Evolutionary conservation across 306 rosid genomes (phyloP).

Genomic region (Inga leiocalycina): DNA sequence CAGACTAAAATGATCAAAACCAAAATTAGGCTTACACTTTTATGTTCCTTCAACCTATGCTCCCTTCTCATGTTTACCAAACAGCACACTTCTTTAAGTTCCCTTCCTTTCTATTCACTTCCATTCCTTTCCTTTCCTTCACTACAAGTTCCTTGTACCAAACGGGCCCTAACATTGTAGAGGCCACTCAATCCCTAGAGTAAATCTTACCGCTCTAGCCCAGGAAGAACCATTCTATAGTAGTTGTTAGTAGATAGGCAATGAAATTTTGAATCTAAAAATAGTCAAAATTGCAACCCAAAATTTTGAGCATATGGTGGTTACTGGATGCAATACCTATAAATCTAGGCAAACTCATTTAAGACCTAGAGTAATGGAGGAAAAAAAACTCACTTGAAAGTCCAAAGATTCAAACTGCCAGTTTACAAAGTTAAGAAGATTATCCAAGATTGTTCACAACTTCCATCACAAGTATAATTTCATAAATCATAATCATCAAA

Average conservation of each 20-base stretch:
- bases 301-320: no score
- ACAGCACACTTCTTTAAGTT: no score
- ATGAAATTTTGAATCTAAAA: background rate
- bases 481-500: slow-evolving; percentile 4
- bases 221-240: background rate
- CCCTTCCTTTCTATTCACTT: no score
- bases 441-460: background rate
- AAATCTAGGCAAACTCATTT: no score
- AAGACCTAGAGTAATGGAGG: no score
- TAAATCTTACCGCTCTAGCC: background rate
- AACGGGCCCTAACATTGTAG: background rate
- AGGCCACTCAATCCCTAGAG: background rate
- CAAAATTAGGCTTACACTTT: no score
- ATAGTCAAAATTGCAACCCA: background rate
- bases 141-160: no score
- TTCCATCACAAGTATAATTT: background rate
- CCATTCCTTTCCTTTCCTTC: no score
- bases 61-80: no score
- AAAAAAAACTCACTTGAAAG: background rate
- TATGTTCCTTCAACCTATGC: no score
- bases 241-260: background rate
- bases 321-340: no score
- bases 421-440: slow-evolving; percentile 20
- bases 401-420: slow-evolving; percentile 1
- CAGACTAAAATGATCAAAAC: background rate